Conservation (phyloP, 73 alveolate species). For the Uronychia setigera region DNA sequence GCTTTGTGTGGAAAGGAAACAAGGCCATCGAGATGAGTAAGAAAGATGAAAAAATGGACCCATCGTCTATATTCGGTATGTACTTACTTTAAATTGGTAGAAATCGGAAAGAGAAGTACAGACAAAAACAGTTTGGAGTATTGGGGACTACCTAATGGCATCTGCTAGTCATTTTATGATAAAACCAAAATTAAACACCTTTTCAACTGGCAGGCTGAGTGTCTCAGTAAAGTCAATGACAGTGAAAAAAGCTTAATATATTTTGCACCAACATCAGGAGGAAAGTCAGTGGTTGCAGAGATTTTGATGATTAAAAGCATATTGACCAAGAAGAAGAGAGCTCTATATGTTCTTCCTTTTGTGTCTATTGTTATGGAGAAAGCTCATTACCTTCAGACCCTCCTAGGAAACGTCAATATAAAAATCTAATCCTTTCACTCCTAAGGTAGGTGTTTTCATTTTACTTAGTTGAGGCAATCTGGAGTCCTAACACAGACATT, state of each 20-base stretch:
- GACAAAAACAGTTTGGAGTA: conserved; percentile 35
- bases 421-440: conserved; percentile 46
- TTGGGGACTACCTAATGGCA: conserved; percentile 71
- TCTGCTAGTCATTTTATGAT: conserved; percentile 41
- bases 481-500: conserved; percentile 67
- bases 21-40: conserved; percentile 9
- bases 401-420: conserved; percentile 40
- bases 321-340: conserved; percentile 56
- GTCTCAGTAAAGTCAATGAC: conserved; percentile 30
- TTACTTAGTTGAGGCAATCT: conserved; percentile 22
- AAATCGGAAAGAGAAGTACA: not conserved
- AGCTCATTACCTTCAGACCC: conserved; percentile 24
- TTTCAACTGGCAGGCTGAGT: conserved; percentile 62
- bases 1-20: not conserved
- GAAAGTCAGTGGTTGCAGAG: conserved; percentile 77
- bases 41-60: not conserved
- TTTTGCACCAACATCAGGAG: conserved; percentile 86
- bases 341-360: conserved; percentile 70
- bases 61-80: too few relatives aligned
- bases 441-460: conserved; percentile 14
- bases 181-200: conserved; percentile 48
- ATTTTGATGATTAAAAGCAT: conserved; percentile 62
- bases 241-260: conserved; percentile 58
- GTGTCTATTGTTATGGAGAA: conserved; percentile 63
- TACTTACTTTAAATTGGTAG: not conserved